phyloP scores from a whole-genome alignment of 2,329 filamentous ascomycete genomes.

The Parafenestella ontariensis region DNA sequence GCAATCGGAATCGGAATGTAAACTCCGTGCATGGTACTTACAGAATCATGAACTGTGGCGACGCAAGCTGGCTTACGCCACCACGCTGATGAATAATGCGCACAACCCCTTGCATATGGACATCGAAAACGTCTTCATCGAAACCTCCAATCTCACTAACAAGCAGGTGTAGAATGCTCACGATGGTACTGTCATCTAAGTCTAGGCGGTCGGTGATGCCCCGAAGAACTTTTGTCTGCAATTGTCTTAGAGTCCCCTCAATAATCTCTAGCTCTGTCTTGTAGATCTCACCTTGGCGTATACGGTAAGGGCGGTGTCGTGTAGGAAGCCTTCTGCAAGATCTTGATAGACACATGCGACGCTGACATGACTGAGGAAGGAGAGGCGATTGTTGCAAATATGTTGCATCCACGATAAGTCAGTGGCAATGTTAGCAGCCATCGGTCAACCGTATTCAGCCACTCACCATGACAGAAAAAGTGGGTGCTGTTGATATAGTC shows the following conservation, averaged over 20 bases:
- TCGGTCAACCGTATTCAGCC: no score
- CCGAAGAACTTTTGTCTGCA: constrained; percentile 33
- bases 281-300: constrained; percentile 23
- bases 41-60: constrained; percentile 36
- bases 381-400: constrained; percentile 37
- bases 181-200: constrained; percentile 38
- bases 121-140: constrained; percentile 38
- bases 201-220: constrained; percentile 36
- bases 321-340: constrained; percentile 31
- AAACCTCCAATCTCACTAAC: constrained; percentile 39
- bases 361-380: constrained; percentile 44
- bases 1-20: neutral
- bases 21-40: constrained; percentile 19
- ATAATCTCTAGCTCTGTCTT: neutral
- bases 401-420: constrained; percentile 37
- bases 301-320: constrained; percentile 41
- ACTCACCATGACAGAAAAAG: constrained; percentile 32
- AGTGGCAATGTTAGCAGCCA: constrained; percentile 11
- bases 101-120: constrained; percentile 40
- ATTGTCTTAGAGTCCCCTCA: neutral
- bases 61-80: constrained; percentile 23
- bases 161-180: constrained; percentile 43
- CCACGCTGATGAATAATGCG: constrained; percentile 36
- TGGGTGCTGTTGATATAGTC: constrained; percentile 31
- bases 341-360: constrained; percentile 44